Evolutionary conservation across 305 asterid genomes (phyloP), one percentile per base, ranked within the genome.

Genomic region (Nicotiana rustica): DNA sequence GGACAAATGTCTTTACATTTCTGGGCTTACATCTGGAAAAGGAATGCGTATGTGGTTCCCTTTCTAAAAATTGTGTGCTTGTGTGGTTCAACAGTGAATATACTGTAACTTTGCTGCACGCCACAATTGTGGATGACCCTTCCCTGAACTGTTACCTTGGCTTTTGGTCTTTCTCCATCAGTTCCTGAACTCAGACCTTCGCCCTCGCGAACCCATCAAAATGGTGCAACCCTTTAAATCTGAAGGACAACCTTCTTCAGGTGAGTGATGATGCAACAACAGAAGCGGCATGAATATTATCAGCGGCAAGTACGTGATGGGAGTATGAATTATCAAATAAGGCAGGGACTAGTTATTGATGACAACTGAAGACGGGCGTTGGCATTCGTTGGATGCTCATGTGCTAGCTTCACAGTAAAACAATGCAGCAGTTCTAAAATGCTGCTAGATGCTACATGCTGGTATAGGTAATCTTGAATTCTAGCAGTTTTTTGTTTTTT

Each of bases 381-480:
- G 44, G 97, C 92, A 41, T 93, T 96, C 13, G 82, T 92, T 6
- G 98, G 86, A 85, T 96, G 96, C 91, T 96, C 98, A n/a, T 91
- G 89, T 52, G 98, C 97, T 67, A 94, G 89, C 73, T 81, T 87
- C 61, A 96, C 90, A 33, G 94, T 82, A 2, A 96, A 93, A 87
- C 97, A 94, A 68, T 93, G 95, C 59, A 94, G 94, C 85, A 90
- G 98, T 94, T 36, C 44, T 36, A 36, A 6, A 36, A 36, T 36
- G 91, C 97, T 90, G 70, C 97, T 95, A 15, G 99, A 95, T 57
- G 99, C 98, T 64, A 93, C 99, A 15, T 94, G 99, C 10, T 96
- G 97, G 52, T 96, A 94, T 36, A 94, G 90, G 87, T 91, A 96
- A 81, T 96, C 97, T 61, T 94, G 97, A 76, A 94, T 86, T 89